A percentile compares a stretch with the other conserved stretches of the same genome.
phyloP scores from a whole-genome alignment of 179 eudicot species.

The Drosera spatulata region DNA sequence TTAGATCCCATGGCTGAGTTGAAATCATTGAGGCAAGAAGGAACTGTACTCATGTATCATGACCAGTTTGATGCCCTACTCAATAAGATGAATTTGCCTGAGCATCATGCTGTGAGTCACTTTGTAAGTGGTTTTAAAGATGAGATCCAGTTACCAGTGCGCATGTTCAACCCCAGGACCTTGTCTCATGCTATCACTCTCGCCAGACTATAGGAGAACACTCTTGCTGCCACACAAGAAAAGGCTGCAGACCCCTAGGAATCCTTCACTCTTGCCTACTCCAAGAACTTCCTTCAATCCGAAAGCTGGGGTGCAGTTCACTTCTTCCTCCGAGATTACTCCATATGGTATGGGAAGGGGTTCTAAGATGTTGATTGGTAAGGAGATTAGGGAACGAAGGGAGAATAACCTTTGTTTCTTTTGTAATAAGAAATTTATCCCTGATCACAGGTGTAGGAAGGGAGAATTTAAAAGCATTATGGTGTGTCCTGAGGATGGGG shows the following conservation, averaged over 20 bases:
- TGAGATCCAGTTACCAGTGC: not conserved
- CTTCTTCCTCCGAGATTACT: not conserved
- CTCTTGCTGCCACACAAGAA: not conserved
- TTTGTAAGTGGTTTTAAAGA: not conserved
- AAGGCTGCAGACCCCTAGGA: not conserved
- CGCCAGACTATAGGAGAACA: not conserved
- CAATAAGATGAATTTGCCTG: not conserved
- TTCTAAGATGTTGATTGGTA: too few species aligned
- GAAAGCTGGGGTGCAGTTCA: not conserved
- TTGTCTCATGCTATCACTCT: not conserved
- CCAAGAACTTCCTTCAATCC: not conserved
- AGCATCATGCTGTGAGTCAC: not conserved
- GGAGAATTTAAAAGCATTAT: too few species aligned
- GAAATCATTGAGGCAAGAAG: not conserved
- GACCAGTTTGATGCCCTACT: not conserved
- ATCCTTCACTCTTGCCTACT: too few species aligned
- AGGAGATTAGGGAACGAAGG: too few species aligned
- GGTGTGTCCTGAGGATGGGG: not conserved
- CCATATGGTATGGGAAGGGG: not conserved
- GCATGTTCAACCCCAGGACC: not conserved
- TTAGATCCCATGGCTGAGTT: not conserved
- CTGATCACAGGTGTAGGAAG: too few species aligned
- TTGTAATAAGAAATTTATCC: too few species aligned
- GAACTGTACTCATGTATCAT: not conserved
- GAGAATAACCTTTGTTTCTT: too few species aligned